Evolutionary conservation across 768 basidiomycete genomes (phyloP), one percentile per base, ranked within the genome.

Genomic region (Terana coerulea): DNA sequence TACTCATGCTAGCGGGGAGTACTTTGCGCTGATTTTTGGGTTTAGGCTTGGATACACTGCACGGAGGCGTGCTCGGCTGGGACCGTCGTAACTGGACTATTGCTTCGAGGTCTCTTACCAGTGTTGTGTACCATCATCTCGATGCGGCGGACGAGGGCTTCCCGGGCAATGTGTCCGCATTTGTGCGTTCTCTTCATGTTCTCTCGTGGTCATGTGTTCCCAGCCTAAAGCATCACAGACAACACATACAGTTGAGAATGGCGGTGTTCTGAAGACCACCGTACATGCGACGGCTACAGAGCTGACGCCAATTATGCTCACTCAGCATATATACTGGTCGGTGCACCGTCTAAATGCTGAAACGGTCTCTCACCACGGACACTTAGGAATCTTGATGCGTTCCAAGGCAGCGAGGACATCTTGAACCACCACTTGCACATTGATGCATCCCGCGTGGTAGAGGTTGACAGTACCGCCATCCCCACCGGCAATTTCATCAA

Each of bases 41-140:
- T 22, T n/a, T 46, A 61, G 61, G 61, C 9, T 58, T 73, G 62
- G 76, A 77, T 29, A 80, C 78, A 1, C 67, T 83, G 1, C 81
- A 83, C 59, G 81, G 81, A 0, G 80, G 81, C 1, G 71, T 72
- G 14, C 64, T 70, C 47, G 81, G 81, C 17, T 84, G 76, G 73
- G 83, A 83, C 58, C 71, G 74, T 14, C 73, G 76, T 5, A 77
- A 75, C 63, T 83, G 81, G 80, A 78, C 73, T 2, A 52, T 80
- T 6, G 72, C 74, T 0, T 63, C 67, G 12, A 70, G 66, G 54
- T 69, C 71, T 5, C 55, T 67, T 12, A 75, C 70, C 1, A 77
- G 76, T 44, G 77, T 83, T 2, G 79, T 77, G 0, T 83, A 74
- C 62, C 70, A 70, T 50, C 77, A 78, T 52, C 26, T 79, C 24